phyloP scores from a whole-genome alignment of 163 green algal species.

The Chloromonas sp. region DNA sequence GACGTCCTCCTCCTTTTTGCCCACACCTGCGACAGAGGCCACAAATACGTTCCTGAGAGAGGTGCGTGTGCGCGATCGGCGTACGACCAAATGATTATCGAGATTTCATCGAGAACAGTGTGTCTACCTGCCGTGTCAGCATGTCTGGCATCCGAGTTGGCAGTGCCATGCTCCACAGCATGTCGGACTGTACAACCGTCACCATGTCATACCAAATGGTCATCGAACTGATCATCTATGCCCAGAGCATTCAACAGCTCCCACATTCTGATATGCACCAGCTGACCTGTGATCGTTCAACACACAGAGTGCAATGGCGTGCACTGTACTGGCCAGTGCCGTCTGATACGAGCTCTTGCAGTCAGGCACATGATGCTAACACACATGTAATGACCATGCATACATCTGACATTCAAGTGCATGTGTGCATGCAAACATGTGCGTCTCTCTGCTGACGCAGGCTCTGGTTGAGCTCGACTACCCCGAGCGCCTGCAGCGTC shows the following conservation, averaged over 20 bases:
- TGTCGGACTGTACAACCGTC: not conserved
- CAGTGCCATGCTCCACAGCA: not conserved
- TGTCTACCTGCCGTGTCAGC: not conserved
- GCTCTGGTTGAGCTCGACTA: conserved; percentile 78
- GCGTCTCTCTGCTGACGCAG: conserved; percentile 25
- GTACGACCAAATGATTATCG: not conserved
- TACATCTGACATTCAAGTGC: not conserved
- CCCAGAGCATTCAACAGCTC: not conserved
- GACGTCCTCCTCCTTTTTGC: too few relatives aligned
- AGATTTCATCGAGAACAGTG: not conserved
- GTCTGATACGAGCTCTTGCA: not conserved
- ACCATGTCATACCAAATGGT: not conserved
- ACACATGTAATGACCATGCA: not conserved
- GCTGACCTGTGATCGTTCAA: too few relatives aligned
- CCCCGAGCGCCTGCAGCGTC: conserved; percentile 72
- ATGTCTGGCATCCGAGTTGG: not conserved
- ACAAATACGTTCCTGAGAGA: conserved; percentile 10
- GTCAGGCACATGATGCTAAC: not conserved
- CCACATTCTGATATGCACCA: too few relatives aligned
- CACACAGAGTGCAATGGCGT: not conserved
- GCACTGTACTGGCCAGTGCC: not conserved
- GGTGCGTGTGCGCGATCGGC: not conserved
- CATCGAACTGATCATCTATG: not conserved
- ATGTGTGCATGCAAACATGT: not conserved
- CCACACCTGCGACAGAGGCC: not conserved